Evolutionary conservation across 495 filamentous ascomycete species (phyloP).

Genomic region (Daldinia caldariorum): DNA sequence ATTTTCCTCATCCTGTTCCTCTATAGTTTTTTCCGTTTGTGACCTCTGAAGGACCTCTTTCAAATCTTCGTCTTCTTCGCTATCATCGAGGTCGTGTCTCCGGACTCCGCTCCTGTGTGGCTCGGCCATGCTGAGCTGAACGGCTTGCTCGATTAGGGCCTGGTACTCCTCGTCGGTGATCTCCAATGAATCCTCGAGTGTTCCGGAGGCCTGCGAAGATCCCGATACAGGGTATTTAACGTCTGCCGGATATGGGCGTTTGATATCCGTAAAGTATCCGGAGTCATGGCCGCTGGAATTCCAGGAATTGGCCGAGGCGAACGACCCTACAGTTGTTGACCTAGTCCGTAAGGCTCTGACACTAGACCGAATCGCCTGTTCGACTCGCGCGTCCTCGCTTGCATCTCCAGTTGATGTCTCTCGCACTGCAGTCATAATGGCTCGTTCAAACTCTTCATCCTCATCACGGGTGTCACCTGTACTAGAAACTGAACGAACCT

Average conservation of each 20-base stretch:
- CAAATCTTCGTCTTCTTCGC: constrained; percentile 50
- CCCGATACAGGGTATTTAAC: constrained; percentile 41
- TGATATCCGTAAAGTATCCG: constrained; percentile 20
- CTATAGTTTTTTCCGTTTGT: constrained; percentile 27
- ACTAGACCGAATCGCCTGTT: constrained; percentile 74
- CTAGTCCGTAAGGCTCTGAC: constrained; percentile 64
- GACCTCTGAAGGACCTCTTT: constrained; percentile 43
- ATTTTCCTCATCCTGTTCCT: constrained; percentile 28
- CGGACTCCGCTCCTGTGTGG: constrained; percentile 46
- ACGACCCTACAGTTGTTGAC: constrained; percentile 42
- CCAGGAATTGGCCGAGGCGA: constrained; percentile 20
- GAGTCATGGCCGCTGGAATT: constrained; percentile 17
- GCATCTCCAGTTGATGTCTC: constrained; percentile 73
- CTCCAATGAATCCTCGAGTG: constrained; percentile 43
- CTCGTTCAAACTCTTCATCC: constrained; percentile 70
- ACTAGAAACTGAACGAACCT: constrained; percentile 22
- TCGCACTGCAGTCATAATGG: constrained; percentile 72
- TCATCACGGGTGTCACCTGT: constrained; percentile 36
- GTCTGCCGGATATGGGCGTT: constrained; percentile 11
- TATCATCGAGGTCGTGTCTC: constrained; percentile 55
- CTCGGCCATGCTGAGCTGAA: constrained; percentile 64
- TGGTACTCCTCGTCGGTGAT: constrained; percentile 64
- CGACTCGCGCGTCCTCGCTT: constrained; percentile 73
- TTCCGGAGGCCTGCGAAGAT: constrained; percentile 33
- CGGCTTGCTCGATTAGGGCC: constrained; percentile 66